Base-by-base conservation (phyloP, 2,329 filamentous ascomycete species). In the Colletotrichum sp. region DNA sequence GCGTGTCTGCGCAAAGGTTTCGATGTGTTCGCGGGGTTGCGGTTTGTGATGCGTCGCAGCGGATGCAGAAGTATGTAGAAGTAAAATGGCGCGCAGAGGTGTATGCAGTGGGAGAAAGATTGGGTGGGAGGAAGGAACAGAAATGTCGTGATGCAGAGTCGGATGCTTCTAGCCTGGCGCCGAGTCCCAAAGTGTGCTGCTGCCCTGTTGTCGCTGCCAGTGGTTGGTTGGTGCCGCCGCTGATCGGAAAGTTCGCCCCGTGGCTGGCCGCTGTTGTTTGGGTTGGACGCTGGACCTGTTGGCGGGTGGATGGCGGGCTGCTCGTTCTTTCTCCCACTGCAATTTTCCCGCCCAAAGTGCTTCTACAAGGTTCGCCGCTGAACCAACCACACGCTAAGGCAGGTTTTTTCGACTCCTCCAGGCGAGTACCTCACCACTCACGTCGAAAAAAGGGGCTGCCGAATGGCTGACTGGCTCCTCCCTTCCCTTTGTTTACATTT, bases 401-500 rank as follows among this genome's bases (percentile, higher is more conserved):
- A 64, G 57, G 61, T 60, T 65, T 65, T 36, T 70, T 60, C 43
- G 43, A 52, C 43, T 52, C 43, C 43, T 52, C n/a, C 43, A 21
- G n/a, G 43, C 43, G 18, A 18, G 16, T 55, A 30, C 60, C 68
- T 34, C 36, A 39, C 36, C 14, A 39, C 36, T 52, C 30, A 61
- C 18, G 26, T n/a, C 26, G 14, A 61, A 28, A 66, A 70, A 73
- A 57, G 69, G 52, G 69, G 52, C 34, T 64, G 70, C 70, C 68
- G 70, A 69, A 73, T 69, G 74, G 70, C 59, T 69, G 48, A 30
- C 43, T 52, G 68, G 28, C 36, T 30, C 18, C n/a, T 48, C 34
- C 34, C 18, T 60, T 52, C 43, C 52, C 57, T 75, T 77, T 78
- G 77, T 78, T 76, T 78, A 78, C 77, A 76, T 68, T 65, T 39